Evolutionary conservation across 1,139 yeast species (phyloP).

Genomic region (Komagataea norvegica): DNA sequence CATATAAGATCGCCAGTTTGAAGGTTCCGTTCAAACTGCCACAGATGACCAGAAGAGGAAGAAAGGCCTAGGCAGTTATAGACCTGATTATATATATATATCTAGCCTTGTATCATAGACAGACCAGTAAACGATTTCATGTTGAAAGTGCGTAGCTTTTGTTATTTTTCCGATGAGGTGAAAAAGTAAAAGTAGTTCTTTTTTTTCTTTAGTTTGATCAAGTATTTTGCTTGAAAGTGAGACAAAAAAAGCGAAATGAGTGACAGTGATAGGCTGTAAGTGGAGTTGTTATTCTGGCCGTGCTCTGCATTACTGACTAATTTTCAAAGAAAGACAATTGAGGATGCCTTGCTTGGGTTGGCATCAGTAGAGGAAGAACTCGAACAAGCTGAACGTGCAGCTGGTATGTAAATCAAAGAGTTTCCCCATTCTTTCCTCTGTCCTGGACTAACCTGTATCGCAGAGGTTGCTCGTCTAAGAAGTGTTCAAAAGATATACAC

Average conservation of each 20-base stretch:
- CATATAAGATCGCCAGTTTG: slow-evolving; percentile 75
- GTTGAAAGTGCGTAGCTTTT: background rate
- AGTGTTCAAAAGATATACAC: slow-evolving; percentile 47
- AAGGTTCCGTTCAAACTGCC: slow-evolving; percentile 91
- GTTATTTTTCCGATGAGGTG: background rate
- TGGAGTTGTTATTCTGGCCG: no score
- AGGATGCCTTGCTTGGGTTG: slow-evolving; percentile 23
- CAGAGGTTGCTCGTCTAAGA: slow-evolving; percentile 42
- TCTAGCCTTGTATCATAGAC: no score
- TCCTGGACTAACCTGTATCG: background rate
- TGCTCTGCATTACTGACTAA: no score
- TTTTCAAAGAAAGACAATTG: slow-evolving; percentile 14
- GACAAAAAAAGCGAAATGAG: no score
- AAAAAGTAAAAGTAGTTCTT: no score
- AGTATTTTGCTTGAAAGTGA: no score
- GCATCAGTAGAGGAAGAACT: slow-evolving; percentile 22
- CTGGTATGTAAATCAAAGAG: slow-evolving; percentile 19
- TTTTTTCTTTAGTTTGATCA: no score
- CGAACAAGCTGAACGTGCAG: slow-evolving; percentile 25
- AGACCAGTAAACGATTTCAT: no score
- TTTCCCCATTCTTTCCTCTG: background rate
- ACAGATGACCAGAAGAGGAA: slow-evolving; percentile 68
- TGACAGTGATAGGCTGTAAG: background rate
- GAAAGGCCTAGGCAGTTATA: slow-evolving; percentile 33
- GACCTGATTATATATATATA: no score